Evolutionary conservation across 2,329 filamentous ascomycete species (phyloP), one percentile per base, ranked within the genome.

Genomic region (Madurella mycetomatis): DNA sequence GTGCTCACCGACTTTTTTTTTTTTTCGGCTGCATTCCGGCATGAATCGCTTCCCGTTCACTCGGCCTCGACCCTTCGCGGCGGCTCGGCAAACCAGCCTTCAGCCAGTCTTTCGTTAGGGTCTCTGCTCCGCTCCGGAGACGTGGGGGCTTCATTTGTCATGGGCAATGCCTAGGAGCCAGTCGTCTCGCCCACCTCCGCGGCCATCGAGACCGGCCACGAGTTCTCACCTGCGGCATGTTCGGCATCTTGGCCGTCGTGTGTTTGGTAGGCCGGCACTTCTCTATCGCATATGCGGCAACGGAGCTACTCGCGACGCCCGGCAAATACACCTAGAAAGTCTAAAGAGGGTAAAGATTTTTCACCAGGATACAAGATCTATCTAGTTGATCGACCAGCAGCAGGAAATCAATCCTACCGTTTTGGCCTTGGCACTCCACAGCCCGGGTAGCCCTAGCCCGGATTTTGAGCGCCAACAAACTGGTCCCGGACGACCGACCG

Each of bases 1-100:
- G 31, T 25, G 17, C 47, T 61, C 60, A 61, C 60, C 60, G 58
- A 58, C 55, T 59, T 60, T 60, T 58, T 45, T 49, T 7, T 25
- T 25, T 25, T 25, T 25, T 25, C 7, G 25, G 25, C 55, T 57
- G 49, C 57, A 55, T 49, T 53, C 48, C 25, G 17, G 42, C 31
- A 44, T 37, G 39, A 30, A 34, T 42, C 43, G 41, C n/a, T 47
- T 18, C 47, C 49, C 40, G 34, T 41, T 50, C 53, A 31, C 32
- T 45, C 44, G 47, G 32, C 25, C 42, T 34, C 19, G 44, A 42
- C 16, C 40, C 34, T n/a, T 41, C 39, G 31, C 44, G 40, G 47
- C 48, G 32, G 44, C 31, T 47, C 41, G 37, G 34, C 34, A 47
- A 15, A 37, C 34, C 11, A 9, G 13, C 34, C 11, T 37, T 37